Evolutionary conservation across 2,329 filamentous ascomycete genomes (phyloP).

Genomic region (Ceratocystis colombiana): DNA sequence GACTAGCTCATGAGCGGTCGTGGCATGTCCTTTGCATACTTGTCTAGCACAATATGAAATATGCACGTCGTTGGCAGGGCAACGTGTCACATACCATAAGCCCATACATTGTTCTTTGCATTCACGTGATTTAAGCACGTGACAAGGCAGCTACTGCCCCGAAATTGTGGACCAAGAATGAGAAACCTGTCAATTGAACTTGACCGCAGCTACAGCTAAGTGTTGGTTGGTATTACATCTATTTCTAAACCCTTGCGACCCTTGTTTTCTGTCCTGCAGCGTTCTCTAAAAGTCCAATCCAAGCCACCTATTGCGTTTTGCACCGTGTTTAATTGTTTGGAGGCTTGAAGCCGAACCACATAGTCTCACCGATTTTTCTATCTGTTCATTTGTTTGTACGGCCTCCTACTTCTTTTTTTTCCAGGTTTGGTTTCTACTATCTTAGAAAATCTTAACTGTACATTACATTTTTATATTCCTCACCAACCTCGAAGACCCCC

Average conservation of each 20-base stretch:
- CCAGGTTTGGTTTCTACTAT: background rate
- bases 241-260: constrained; percentile 1
- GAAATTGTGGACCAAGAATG: background rate
- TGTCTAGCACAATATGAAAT: background rate
- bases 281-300: background rate
- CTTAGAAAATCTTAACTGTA: background rate
- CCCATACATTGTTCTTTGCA: background rate
- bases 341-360: constrained; percentile 9
- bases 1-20: background rate
- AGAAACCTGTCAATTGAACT: background rate
- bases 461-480: background rate
- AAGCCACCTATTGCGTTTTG: constrained; percentile 16
- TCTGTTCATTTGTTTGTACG: background rate
- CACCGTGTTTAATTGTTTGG: constrained; percentile 9
- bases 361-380: constrained; percentile 3
- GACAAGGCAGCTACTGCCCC: background rate
- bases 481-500: background rate
- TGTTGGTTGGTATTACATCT: background rate
- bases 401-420: background rate
- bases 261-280: background rate
- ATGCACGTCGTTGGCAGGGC: constrained; percentile 9
- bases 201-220: background rate
- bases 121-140: background rate
- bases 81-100: constrained; percentile 12
- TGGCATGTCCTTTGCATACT: constrained; percentile 7